Evolutionary conservation across 306 rosid species (phyloP), one percentile per base, ranked within the genome.

Genomic region (Psophocarpus tetragonolobus): DNA sequence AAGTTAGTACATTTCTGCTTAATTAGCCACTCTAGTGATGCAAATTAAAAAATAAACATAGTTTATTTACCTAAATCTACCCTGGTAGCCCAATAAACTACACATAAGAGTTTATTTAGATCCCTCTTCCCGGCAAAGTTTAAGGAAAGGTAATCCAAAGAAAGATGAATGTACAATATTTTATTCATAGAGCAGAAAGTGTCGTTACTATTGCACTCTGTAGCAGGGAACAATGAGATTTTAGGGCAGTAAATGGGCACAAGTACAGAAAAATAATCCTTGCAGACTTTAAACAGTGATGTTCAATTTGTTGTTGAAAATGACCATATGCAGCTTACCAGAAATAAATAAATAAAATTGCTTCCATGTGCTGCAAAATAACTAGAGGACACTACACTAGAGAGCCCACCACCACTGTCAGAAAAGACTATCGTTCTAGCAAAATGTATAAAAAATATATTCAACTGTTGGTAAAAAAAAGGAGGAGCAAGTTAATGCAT

Each of bases 91-190:
- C 54, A 64, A 62, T 17, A 74, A 78, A 53, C 21, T 24, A 67
- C 35, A 75, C 5, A 4, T 72, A 71, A 32, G 38, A 64, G 38
- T 12, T 48, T n/a, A n/a, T n/a, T 20, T 78, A 60, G 81, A 74
- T 83, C 81, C 87, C 81, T 74, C 67, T 57, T 50, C 38, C 69
- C 84, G 81, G 85, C 72, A 69, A 77, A 35, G 77, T 77, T 80
- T 54, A 77, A 64, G 72, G 80, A 77, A 76, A 70, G 69, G 26
- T 71, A 24, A 5, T 21, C 3, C 15, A 36, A 21, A 79, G 18
- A 30, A 82, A 75, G 17, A 36, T n/a, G 62, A 4, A 23, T 61
- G 64, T 24, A 71, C 17, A 82, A 53, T 77, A 72, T 77, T 77
- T 77, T 71, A 82, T 26, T 82, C 41, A 77, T 27, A 14, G 17